phyloP scores from a whole-genome alignment of 2,329 filamentous ascomycete species.

The Colletotrichum nymphaeae region DNA sequence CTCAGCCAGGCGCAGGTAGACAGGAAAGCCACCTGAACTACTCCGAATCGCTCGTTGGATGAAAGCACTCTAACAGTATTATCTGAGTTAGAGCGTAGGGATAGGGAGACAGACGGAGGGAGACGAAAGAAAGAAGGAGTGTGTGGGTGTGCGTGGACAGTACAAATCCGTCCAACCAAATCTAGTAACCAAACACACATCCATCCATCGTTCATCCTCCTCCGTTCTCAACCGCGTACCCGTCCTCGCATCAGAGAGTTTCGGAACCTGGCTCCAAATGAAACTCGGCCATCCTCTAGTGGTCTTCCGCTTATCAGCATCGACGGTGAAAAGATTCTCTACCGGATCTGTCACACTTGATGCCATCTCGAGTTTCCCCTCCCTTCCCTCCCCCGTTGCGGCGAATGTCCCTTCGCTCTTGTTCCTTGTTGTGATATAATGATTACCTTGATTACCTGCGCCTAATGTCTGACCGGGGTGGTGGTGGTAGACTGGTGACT shows the following conservation, averaged over 20 bases:
- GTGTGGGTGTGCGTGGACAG: not conserved
- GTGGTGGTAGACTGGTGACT: not conserved
- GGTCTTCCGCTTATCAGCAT: not conserved
- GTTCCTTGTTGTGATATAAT: slow-evolving; percentile 23
- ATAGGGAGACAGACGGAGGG: not conserved
- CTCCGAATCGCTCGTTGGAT: not conserved
- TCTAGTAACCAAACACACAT: slow-evolving; percentile 9
- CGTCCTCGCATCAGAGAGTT: slow-evolving; percentile 18
- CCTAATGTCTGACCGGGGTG: slow-evolving; percentile 21
- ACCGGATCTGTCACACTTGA: not conserved
- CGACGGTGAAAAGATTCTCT: not conserved
- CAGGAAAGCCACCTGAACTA: not conserved
- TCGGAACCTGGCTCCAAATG: slow-evolving; percentile 31
- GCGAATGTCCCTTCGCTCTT: not conserved
- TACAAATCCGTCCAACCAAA: slow-evolving; percentile 22
- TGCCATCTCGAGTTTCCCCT: not conserved
- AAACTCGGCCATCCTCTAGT: slow-evolving; percentile 21
- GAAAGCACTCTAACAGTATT: not conserved
- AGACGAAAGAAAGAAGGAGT: not conserved
- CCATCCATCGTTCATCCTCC: not conserved
- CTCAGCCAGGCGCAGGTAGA: not conserved
- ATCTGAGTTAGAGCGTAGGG: not conserved
- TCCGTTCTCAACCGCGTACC: slow-evolving; percentile 8
- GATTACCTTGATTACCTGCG: slow-evolving; percentile 9
- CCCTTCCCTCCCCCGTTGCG: not conserved